A percentile compares a stretch with the other conserved stretches of the same genome.
Evolutionary conservation across 768 basidiomycete species (phyloP).

Genomic region (Kwoniella pini): DNA sequence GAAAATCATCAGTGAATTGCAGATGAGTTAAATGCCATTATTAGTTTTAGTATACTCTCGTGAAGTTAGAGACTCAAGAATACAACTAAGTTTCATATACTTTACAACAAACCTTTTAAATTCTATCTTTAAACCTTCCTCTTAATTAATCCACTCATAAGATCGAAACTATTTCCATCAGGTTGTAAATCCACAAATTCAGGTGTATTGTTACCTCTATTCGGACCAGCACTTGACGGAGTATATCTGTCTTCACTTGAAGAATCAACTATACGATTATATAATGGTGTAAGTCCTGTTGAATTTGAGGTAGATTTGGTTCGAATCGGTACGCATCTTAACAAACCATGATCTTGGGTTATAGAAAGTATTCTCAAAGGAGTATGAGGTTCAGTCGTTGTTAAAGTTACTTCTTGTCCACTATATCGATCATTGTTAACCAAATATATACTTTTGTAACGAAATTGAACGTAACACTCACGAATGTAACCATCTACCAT

Average conservation of each 20-base stretch:
- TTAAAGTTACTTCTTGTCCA: conserved; percentile 64
- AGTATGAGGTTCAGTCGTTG: conserved; percentile 69
- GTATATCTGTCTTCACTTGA: conserved; percentile 37
- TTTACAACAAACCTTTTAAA: no score
- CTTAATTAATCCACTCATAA: conserved; percentile 84
- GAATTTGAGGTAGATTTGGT: background rate
- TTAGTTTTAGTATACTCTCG: no score
- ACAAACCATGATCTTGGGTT: conserved; percentile 80
- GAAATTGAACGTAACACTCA: no score
- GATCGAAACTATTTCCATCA: conserved; percentile 94
- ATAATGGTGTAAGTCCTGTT: conserved; percentile 42
- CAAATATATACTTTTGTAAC: no score
- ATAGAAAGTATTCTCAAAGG: conserved; percentile 78
- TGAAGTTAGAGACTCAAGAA: no score
- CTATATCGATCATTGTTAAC: conserved; percentile 19
- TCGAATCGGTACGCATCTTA: conserved; percentile 65
- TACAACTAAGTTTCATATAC: no score
- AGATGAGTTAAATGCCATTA: no score
- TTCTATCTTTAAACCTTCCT: conserved; percentile 52
- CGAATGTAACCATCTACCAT: conserved; percentile 87
- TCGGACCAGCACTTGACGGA: conserved; percentile 28
- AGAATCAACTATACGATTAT: conserved; percentile 32
- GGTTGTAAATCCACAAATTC: conserved; percentile 87
- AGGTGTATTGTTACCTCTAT: conserved; percentile 36
- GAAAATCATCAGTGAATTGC: no score